Evolutionary conservation across 345 rosid species (phyloP), one percentile per base, ranked within the genome.

Genomic region (Citrus australasica): DNA sequence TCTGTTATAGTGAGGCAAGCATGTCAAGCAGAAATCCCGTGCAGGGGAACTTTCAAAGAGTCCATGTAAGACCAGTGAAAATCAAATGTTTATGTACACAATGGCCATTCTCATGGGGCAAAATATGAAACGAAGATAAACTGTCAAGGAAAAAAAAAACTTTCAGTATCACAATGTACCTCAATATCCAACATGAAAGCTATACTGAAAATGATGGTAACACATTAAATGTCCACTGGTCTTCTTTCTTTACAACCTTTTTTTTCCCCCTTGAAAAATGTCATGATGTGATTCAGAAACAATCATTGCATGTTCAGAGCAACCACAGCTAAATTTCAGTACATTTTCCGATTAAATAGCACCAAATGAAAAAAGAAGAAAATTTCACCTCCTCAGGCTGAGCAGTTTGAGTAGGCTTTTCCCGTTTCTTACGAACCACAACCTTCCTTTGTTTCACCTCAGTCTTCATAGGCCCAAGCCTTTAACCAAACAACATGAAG

Each of bases 391-490:
- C 90, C 65, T 91, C 94, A 27, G 98, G 98, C 77, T 81, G 82
- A 79, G 87, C 78, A 48, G 80, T 88, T 82, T 87, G 86, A 77
- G 88, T 83, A 35, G 88, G 94, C 85, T 56, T 91, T 19, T 86
- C 67, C 9, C 85, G 94, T 78, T 74, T 86, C 82, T 86, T 88
- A 27, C 69, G 65, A 71, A 79, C 89, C n/a, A 76, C 78, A 21
- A 42, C 75, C 87, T 88, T 96, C 83, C 94, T 83, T 64, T 84
- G 90, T 83, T 91, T 96, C 73, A 89, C 27, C 75, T 94, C 97
- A 68, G 90, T 83, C 60, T 89, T 85, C 95, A 92, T 94, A 69
- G 99, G 98, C 79, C 99, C 98, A 83, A 96, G 71, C 98, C 99
- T 93, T 93, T 82, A 38, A 67, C 63, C 51, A 67, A 67, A 76